phyloP scores from a whole-genome alignment of 2,329 filamentous ascomycete genomes.

The Metarhizium humberi region DNA sequence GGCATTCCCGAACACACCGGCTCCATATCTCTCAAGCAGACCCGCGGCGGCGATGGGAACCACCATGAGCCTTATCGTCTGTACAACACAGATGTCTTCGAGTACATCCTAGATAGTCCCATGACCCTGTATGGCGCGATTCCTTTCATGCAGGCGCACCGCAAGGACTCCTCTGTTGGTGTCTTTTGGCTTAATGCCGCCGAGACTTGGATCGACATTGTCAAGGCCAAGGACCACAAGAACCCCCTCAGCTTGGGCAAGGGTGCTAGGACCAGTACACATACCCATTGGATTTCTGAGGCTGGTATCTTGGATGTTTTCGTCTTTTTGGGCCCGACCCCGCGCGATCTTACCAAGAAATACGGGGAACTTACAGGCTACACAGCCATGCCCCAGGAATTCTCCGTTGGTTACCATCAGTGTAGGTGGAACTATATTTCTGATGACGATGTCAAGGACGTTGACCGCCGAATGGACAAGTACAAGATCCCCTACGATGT shows the following conservation, averaged over 20 bases:
- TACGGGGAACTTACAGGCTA: constrained; percentile 89
- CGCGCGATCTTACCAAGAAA: constrained; percentile 68
- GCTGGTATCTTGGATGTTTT: constrained; percentile 84
- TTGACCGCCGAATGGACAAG: constrained; percentile 94
- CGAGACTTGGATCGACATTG: constrained; percentile 95
- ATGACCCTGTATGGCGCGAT: constrained; percentile 99
- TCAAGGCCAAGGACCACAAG: constrained; percentile 62
- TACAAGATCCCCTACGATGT: constrained; percentile 94
- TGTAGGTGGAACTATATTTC: constrained; percentile 99
- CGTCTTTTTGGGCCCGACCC: constrained; percentile 83
- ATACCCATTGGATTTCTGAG: constrained; percentile 97
- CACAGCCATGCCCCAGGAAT: constrained; percentile 84
- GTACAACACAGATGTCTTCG: constrained; percentile 96
- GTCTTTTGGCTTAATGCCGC: constrained; percentile 97
- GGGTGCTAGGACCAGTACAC: constrained; percentile 57
- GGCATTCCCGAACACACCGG: constrained; percentile 92
- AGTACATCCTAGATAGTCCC: constrained; percentile 92
- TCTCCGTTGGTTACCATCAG: constrained; percentile 89
- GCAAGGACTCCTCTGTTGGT: constrained; percentile 85
- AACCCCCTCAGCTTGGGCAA: constrained; percentile 73
- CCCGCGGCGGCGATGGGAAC: constrained; percentile 76
- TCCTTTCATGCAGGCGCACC: constrained; percentile 95
- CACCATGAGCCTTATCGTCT: constrained; percentile 85
- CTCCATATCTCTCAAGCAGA: constrained; percentile 79
- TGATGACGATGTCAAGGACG: constrained; percentile 93